These are phyloP conservation scores for Citrus medica DNA, from an alignment of 345 rosid species.

Conservation along the genomic window DNA sequence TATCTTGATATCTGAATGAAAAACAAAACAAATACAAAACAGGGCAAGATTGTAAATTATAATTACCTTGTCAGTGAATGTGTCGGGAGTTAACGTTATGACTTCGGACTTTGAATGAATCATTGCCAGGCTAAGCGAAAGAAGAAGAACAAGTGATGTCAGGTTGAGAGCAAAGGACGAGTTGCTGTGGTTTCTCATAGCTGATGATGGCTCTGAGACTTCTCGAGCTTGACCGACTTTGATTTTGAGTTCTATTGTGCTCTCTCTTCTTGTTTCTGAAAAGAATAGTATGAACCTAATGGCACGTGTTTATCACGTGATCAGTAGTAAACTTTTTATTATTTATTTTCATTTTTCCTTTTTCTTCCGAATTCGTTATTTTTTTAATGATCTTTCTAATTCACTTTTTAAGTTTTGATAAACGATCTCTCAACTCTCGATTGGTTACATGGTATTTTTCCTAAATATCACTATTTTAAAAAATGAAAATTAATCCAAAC, in stretches of 20 bases:
- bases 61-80: conserved; percentile 89
- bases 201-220: neutral
- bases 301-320: conserved; percentile 4
- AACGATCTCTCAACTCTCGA: no score
- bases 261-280: neutral
- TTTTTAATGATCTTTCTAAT: no score
- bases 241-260: neutral
- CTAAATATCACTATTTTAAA: no score
- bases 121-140: conserved; percentile 26
- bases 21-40: neutral
- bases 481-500: no score
- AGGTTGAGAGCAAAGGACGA: conserved; percentile 15
- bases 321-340: no score
- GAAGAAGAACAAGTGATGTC: conserved; percentile 27
- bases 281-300: no score
- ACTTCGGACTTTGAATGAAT: conserved; percentile 56
- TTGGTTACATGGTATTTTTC: no score
- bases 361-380: no score
- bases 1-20: neutral
- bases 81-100: conserved; percentile 78
- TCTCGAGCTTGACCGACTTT: neutral
- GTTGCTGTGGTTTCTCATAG: conserved; percentile 18
- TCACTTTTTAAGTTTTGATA: no score
- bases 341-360: no score
- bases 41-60: neutral